These are phyloP conservation scores for Mycena latifolia DNA, from an alignment of 768 basidiomycete species.

Conservation along the genomic window DNA sequence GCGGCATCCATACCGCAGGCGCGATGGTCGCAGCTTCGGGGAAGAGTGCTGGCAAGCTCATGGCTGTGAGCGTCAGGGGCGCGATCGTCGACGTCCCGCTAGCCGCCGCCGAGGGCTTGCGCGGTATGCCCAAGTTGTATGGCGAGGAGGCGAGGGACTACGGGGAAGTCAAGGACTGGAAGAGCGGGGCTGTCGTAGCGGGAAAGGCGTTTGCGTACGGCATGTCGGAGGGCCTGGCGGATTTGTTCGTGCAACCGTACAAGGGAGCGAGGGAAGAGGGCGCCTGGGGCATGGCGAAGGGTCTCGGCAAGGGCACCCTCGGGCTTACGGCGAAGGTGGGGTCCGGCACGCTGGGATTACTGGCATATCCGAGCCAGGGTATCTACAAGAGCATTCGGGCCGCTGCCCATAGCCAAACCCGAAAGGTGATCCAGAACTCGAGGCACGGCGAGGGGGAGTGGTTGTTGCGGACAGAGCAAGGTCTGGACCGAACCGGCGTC, in stretches of 20 bases:
- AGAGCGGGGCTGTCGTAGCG: conserved; percentile 52
- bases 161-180: conserved; percentile 49
- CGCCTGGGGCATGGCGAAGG: conserved; percentile 27
- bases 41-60: conserved; percentile 42
- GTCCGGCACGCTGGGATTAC: conserved; percentile 36
- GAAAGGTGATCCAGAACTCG: background rate
- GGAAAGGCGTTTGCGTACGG: conserved; percentile 46
- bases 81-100: conserved; percentile 44
- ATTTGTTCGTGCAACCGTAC: conserved; percentile 32
- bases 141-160: conserved; percentile 48
- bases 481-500: background rate
- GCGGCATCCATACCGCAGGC: conserved; percentile 28
- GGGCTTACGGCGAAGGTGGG: background rate
- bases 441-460: conserved; percentile 28
- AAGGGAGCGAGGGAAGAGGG: conserved; percentile 36
- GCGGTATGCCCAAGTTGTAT: conserved; percentile 48
- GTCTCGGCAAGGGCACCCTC: conserved; percentile 26
- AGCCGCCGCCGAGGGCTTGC: conserved; percentile 51
- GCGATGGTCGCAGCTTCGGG: conserved; percentile 51
- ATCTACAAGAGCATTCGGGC: conserved; percentile 40
- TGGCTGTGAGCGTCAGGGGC: conserved; percentile 44
- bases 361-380: conserved; percentile 44
- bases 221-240: conserved; percentile 27
- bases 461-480: conserved; percentile 12
- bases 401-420: conserved; percentile 15